Conservation (phyloP, 192 early-diverging fungal species). For the Rhizophagus prolifer region DNA sequence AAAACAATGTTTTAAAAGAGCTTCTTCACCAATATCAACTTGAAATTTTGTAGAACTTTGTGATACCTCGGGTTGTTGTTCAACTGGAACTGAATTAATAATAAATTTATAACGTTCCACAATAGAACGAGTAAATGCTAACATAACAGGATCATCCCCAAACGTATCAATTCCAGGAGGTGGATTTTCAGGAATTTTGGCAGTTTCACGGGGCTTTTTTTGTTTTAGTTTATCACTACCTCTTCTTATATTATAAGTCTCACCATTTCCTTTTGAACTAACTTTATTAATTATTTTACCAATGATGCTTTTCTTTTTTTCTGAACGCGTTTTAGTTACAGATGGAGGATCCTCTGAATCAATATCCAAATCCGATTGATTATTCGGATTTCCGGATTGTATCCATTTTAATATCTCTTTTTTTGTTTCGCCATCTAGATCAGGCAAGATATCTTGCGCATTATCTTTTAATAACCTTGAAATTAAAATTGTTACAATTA, state of each 20-base stretch:
- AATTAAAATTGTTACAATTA: constrained; percentile 37
- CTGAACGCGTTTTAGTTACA: background rate
- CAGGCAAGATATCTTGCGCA: constrained; percentile 6
- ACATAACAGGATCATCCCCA: constrained; percentile 35
- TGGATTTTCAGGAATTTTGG: constrained; percentile 18
- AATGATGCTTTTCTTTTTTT: background rate
- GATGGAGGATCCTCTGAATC: background rate
- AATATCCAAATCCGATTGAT: constrained; percentile 34
- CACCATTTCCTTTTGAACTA: background rate
- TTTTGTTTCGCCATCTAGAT: constrained; percentile 30
- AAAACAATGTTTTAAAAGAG: constrained; percentile 35
- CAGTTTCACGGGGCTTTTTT: background rate
- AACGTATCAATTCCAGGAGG: constrained; percentile 27
- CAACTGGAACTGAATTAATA: background rate
- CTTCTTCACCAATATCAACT: constrained; percentile 31
- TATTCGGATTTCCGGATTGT: constrained; percentile 31
- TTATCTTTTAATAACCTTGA: constrained; percentile 42
- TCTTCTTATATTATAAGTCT: background rate
- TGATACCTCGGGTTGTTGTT: background rate
- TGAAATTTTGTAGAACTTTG: constrained; percentile 20
- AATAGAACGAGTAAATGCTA: background rate
- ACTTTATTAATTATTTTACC: constrained; percentile 4
- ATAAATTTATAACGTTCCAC: constrained; percentile 29
- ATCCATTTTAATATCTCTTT: constrained; percentile 16
- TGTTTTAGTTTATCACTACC: background rate